Conservation (phyloP, 1,284 basidiomycete genomes). For the Tremellales sp. region DNA sequence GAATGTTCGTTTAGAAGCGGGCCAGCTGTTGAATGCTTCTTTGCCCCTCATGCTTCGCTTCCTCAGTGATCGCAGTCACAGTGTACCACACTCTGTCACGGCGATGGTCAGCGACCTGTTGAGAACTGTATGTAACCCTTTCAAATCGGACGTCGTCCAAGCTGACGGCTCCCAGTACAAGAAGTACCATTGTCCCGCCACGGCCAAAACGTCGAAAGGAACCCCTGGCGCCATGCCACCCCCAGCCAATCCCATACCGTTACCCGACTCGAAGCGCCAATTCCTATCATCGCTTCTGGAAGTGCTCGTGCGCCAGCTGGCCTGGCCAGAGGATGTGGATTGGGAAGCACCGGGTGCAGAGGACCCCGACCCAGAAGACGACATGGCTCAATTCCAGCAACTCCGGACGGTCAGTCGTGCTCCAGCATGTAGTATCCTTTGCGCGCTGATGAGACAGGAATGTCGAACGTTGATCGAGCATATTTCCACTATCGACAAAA, state of each 20-base stretch:
- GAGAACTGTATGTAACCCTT: constrained; percentile 57
- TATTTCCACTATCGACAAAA: constrained; percentile 70
- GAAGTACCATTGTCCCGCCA: constrained; percentile 13
- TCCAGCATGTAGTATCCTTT: neutral
- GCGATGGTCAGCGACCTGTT: constrained; percentile 73
- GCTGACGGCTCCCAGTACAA: constrained; percentile 19
- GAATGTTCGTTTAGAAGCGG: constrained; percentile 67
- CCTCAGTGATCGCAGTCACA: constrained; percentile 82
- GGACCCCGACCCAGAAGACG: constrained; percentile 81
- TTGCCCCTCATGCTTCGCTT: constrained; percentile 83
- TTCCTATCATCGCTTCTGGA: constrained; percentile 78
- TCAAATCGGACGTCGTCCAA: neutral
- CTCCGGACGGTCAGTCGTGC: constrained; percentile 66
- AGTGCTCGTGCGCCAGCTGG: constrained; percentile 72
- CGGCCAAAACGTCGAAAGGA: constrained; percentile 14
- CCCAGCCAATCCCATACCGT: constrained; percentile 29
- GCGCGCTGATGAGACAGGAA: constrained; percentile 14
- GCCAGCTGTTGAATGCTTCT: constrained; percentile 62
- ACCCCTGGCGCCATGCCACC: constrained; percentile 18
- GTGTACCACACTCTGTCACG: constrained; percentile 78
- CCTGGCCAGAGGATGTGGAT: constrained; percentile 61
- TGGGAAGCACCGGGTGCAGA: constrained; percentile 78
- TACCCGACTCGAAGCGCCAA: constrained; percentile 64
- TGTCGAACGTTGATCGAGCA: constrained; percentile 80
- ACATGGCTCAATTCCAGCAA: constrained; percentile 74